Evolutionary conservation across 2,329 filamentous ascomycete genomes (phyloP).

Genomic region (Calcarisporium arbuscula): DNA sequence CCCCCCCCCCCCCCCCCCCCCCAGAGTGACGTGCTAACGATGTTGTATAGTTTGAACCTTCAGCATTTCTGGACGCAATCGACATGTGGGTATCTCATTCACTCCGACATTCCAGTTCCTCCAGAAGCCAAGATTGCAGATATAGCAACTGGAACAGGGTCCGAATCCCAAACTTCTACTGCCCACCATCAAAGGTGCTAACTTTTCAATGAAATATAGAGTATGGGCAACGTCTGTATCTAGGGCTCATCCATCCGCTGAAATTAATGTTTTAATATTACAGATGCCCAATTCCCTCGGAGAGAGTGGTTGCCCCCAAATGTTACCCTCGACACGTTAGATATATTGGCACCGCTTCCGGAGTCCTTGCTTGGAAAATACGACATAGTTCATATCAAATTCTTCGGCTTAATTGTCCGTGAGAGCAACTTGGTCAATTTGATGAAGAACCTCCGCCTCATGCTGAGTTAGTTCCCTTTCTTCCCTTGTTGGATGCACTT

Average conservation of each 20-base stretch:
- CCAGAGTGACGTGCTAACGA: too few species aligned
- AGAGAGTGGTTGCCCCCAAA: neutral
- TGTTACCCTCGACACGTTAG: neutral
- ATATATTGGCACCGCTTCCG: conserved; percentile 1
- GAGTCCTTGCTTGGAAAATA: conserved; percentile 3
- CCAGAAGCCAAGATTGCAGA: conserved; percentile 5
- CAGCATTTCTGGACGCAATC: too few species aligned
- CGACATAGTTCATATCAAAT: conserved; percentile 3
- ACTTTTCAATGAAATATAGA: too few species aligned
- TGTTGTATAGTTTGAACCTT: too few species aligned
- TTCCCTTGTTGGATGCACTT: too few species aligned
- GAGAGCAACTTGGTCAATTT: too few species aligned
- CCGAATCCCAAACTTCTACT: too few species aligned
- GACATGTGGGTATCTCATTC: conserved; percentile 4
- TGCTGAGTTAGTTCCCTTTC: too few species aligned
- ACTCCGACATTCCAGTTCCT: conserved; percentile 2
- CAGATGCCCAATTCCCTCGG: conserved; percentile 2
- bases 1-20: too few species aligned
- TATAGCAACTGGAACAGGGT: conserved; percentile 7
- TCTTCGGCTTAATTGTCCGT: too few species aligned
- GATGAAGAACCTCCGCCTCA: too few species aligned
- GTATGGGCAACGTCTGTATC: conserved; percentile 6
- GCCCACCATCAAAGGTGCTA: too few species aligned
- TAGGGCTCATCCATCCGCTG: conserved; percentile 2
- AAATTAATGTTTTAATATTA: conserved; percentile 5